phyloP scores from a whole-genome alignment of 768 basidiomycete species.

The Leucocoprinus sp. region DNA sequence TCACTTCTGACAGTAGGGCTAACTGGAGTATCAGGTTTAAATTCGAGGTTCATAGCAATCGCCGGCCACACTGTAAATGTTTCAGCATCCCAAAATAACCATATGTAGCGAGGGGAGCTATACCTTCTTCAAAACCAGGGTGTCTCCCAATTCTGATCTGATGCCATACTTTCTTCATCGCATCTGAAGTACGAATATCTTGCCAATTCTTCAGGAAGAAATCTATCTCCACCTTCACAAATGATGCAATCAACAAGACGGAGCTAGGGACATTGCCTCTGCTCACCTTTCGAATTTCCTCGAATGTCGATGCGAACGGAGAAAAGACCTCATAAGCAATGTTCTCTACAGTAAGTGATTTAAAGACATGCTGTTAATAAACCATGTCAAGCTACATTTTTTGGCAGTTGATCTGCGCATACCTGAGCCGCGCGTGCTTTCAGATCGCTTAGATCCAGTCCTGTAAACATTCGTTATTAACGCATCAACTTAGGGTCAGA shows the following conservation, averaged over 20 bases:
- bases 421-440: slow-evolving; percentile 64
- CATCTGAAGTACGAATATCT: slow-evolving; percentile 74
- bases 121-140: slow-evolving; percentile 84
- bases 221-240: slow-evolving; percentile 52
- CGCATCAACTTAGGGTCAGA: background rate
- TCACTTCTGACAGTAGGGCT: slow-evolving; percentile 13
- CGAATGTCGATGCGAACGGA: slow-evolving; percentile 74
- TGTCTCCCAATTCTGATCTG: slow-evolving; percentile 79
- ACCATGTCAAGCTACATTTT: background rate
- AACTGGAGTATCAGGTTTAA: slow-evolving; percentile 31
- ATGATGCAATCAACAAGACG: slow-evolving; percentile 27
- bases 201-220: slow-evolving; percentile 80
- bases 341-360: slow-evolving; percentile 68
- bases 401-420: background rate
- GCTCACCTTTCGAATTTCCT: slow-evolving; percentile 66
- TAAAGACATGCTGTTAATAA: slow-evolving; percentile 58
- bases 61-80: slow-evolving; percentile 52
- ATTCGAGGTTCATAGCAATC: slow-evolving; percentile 56
- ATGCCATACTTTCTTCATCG: slow-evolving; percentile 78
- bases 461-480: slow-evolving; percentile 25
- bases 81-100: background rate
- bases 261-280: background rate
- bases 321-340: slow-evolving; percentile 84
- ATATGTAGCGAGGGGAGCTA: background rate
- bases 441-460: slow-evolving; percentile 62